Evolutionary conservation across 257 asterid genomes (phyloP).

Genomic region (Oldenlandia corymbosa): DNA sequence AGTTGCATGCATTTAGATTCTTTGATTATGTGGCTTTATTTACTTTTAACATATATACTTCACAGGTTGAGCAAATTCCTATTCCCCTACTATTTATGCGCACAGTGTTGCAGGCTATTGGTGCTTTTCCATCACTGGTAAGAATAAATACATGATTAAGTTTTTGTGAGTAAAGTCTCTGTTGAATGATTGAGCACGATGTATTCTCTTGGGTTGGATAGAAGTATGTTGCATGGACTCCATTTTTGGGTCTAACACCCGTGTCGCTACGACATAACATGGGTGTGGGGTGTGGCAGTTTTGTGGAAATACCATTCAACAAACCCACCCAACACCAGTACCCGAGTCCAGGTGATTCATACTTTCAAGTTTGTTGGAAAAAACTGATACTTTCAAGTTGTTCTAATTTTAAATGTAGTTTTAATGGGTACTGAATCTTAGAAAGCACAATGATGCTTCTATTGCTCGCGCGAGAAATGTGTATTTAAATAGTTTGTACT

Average conservation of each 20-base stretch:
- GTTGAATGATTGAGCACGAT: background rate
- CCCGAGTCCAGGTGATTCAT: too few relatives aligned
- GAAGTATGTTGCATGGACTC: too few relatives aligned
- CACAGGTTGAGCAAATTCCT: constrained; percentile 98
- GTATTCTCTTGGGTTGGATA: background rate
- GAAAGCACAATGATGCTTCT: background rate
- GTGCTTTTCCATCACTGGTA: constrained; percentile 95
- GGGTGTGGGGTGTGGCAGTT: too few relatives aligned
- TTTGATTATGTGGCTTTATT: constrained; percentile 1
- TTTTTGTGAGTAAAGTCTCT: background rate
- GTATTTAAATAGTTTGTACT: background rate
- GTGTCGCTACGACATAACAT: too few relatives aligned
- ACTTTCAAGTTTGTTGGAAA: too few relatives aligned
- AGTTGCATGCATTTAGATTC: constrained; percentile 4
- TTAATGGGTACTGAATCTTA: background rate
- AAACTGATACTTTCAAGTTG: too few relatives aligned
- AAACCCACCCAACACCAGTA: too few relatives aligned
- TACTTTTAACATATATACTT: constrained; percentile 7
- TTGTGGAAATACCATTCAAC: too few relatives aligned
- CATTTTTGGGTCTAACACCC: too few relatives aligned
- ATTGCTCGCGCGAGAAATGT: background rate
- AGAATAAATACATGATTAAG: constrained; percentile 10
- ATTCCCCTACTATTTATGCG: constrained; percentile 95
- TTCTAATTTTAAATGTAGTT: too few relatives aligned
- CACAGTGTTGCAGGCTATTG: constrained; percentile 92